phyloP scores from a whole-genome alignment of 2,329 filamentous ascomycete species.

The Periglandula ipomoeae region DNA sequence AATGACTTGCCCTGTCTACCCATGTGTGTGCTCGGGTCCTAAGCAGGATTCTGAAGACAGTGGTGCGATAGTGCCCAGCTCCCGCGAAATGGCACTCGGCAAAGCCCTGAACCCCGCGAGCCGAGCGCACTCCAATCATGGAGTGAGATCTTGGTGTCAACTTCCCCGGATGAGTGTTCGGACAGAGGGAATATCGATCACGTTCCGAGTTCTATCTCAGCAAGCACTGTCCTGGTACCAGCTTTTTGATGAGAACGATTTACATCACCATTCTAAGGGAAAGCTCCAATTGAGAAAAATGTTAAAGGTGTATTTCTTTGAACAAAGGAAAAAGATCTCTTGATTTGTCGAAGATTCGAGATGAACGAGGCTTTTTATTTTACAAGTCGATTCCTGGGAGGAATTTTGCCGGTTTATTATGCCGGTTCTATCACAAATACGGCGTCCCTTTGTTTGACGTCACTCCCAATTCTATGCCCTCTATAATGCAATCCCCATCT shows the following conservation, averaged over 20 bases:
- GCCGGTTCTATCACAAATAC: slow-evolving; percentile 26
- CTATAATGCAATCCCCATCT: slow-evolving; percentile 30
- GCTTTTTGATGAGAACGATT: background rate
- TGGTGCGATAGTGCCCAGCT: background rate
- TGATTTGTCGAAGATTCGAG: slow-evolving; percentile 25
- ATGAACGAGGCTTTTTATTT: slow-evolving; percentile 34
- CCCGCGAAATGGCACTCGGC: background rate
- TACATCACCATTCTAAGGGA: background rate
- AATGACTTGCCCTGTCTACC: too few relatives aligned
- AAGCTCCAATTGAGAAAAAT: too few relatives aligned
- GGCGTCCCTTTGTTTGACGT: slow-evolving; percentile 22
- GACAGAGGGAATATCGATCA: background rate
- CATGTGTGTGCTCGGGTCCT: background rate
- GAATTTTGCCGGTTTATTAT: slow-evolving; percentile 21
- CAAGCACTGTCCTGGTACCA: background rate
- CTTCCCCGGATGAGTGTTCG: background rate
- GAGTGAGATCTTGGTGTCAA: background rate
- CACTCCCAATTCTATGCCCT: slow-evolving; percentile 31
- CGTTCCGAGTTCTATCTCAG: background rate
- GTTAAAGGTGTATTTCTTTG: slow-evolving; percentile 6
- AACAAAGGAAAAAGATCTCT: slow-evolving; percentile 20
- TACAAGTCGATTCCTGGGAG: slow-evolving; percentile 29
- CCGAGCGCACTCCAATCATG: background rate
- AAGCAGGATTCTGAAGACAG: background rate
- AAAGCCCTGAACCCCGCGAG: background rate